Conservation (phyloP, 1,284 basidiomycete species). For the Austroboletus niveus region DNA sequence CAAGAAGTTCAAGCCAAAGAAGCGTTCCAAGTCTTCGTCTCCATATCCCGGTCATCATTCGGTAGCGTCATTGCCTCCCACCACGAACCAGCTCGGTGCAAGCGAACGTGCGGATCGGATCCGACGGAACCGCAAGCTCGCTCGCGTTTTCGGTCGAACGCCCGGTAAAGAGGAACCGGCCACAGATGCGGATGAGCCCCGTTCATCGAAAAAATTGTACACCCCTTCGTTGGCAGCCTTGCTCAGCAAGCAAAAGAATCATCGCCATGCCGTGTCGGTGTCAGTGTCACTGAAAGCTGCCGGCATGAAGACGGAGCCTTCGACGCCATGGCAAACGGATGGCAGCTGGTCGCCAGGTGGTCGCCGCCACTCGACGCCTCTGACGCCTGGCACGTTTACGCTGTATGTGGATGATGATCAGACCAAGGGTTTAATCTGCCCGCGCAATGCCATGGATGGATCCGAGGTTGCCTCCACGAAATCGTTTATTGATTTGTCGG, state of each 20-base stretch:
- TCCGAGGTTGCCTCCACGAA: constrained; percentile 34
- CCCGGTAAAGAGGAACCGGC: constrained; percentile 42
- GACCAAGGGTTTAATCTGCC: constrained; percentile 4
- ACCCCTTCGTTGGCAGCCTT: constrained; percentile 25
- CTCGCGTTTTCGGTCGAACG: constrained; percentile 71
- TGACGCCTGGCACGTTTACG: constrained; percentile 37
- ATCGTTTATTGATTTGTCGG: constrained; percentile 70
- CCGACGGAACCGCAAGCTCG: constrained; percentile 71
- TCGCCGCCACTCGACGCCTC: constrained; percentile 54
- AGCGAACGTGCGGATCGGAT: constrained; percentile 71
- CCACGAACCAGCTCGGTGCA: constrained; percentile 64
- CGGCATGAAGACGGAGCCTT: constrained; percentile 22
- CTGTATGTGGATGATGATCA: constrained; percentile 24
- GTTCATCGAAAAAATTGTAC: constrained; percentile 22
- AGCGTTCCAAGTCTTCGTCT: constrained; percentile 28
- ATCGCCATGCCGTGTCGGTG: constrained; percentile 43
- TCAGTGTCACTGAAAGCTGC: constrained; percentile 28
- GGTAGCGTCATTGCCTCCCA: constrained; percentile 42
- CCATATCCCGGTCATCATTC: constrained; percentile 18
- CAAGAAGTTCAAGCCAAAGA: constrained; percentile 13
- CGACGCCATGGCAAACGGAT: constrained; percentile 26
- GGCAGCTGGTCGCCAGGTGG: constrained; percentile 23
- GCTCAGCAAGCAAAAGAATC: constrained; percentile 31
- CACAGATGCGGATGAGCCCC: constrained; percentile 29
- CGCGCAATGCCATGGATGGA: constrained; percentile 7